Percentiles rank a stretch among this genome's conserved stretches.
phyloP scores from a whole-genome alignment of 1,139 yeast species.

The Candida neerlandica region DNA sequence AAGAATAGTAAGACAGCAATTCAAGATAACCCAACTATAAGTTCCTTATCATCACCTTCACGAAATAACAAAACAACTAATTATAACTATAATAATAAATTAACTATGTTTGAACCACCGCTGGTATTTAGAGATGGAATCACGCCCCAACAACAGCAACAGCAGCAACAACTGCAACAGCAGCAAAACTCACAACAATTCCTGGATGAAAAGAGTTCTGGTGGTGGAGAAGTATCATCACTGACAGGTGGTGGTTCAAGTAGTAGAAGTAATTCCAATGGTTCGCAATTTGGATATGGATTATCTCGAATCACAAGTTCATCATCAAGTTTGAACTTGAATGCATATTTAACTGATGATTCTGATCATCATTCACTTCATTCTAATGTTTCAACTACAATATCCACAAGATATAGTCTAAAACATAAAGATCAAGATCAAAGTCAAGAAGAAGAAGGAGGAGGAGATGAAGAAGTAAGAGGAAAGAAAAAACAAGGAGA shows the following conservation, averaged over 20 bases:
- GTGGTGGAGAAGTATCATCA: background rate
- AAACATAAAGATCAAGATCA: conserved; percentile 1
- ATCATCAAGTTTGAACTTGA: conserved; percentile 44
- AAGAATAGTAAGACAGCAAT: conserved; percentile 7
- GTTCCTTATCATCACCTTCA: conserved; percentile 34
- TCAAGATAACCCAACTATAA: conserved; percentile 32
- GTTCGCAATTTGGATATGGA: conserved; percentile 23
- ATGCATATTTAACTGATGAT: conserved; percentile 49
- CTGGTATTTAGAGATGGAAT: conserved; percentile 28
- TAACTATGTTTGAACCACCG: conserved; percentile 42
- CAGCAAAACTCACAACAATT: background rate
- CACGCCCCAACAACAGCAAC: conserved; percentile 4
- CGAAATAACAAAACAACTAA: conserved; percentile 8
- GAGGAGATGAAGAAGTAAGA: conserved; percentile 7
- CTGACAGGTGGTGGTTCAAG: background rate
- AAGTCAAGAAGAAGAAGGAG: conserved; percentile 4
- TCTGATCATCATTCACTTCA: conserved; percentile 13
- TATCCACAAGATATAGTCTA: conserved; percentile 12
- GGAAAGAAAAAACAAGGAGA: no score
- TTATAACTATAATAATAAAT: conserved; percentile 10
- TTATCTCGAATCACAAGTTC: conserved; percentile 43
- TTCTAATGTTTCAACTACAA: conserved; percentile 9
- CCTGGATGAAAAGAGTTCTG: conserved; percentile 4
- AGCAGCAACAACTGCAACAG: background rate
- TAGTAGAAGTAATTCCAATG: conserved; percentile 16